A percentile compares a stretch with the other conserved stretches of the same genome.
Conservation (phyloP, 2,329 filamentous ascomycete species). For the Pseudogymnoascus sp. region DNA sequence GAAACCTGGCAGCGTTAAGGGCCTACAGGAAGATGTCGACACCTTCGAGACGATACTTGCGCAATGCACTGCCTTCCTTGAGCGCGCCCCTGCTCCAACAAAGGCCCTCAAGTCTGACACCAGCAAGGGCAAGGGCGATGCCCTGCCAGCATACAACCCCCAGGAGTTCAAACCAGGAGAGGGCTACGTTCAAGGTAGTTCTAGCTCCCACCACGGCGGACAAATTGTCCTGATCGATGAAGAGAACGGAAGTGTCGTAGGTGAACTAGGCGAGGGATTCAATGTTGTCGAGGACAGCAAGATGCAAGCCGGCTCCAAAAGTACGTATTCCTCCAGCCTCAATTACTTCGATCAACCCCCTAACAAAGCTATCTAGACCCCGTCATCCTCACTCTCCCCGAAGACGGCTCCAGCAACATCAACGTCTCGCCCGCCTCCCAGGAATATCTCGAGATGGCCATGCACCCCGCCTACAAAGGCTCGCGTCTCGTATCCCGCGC, state of each 20-base stretch:
- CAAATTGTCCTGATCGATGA: slow-evolving; percentile 92
- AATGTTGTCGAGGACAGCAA: slow-evolving; percentile 69
- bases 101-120: slow-evolving; percentile 9
- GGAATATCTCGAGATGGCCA: slow-evolving; percentile 67
- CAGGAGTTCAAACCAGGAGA: slow-evolving; percentile 72
- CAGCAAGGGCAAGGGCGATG: slow-evolving; percentile 22
- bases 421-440: slow-evolving; percentile 59
- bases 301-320: slow-evolving; percentile 83
- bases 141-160: slow-evolving; percentile 65
- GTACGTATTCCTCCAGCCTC: slow-evolving; percentile 37
- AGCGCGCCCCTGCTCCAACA: slow-evolving; percentile 59
- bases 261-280: slow-evolving; percentile 78
- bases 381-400: slow-evolving; percentile 69
- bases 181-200: slow-evolving; percentile 61
- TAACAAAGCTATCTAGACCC: slow-evolving; percentile 47
- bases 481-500: slow-evolving; percentile 82
- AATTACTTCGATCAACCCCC: not conserved
- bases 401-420: slow-evolving; percentile 59
- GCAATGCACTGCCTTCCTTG: slow-evolving; percentile 94
- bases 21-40: slow-evolving; percentile 84
- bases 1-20: slow-evolving; percentile 58
- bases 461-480: slow-evolving; percentile 87
- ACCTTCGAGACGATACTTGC: slow-evolving; percentile 97
- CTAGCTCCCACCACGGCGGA: slow-evolving; percentile 53
- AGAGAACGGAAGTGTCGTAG: slow-evolving; percentile 91